Evolutionary conservation across 768 basidiomycete genomes (phyloP).

Genomic region (Tricholoma flavovirens): DNA sequence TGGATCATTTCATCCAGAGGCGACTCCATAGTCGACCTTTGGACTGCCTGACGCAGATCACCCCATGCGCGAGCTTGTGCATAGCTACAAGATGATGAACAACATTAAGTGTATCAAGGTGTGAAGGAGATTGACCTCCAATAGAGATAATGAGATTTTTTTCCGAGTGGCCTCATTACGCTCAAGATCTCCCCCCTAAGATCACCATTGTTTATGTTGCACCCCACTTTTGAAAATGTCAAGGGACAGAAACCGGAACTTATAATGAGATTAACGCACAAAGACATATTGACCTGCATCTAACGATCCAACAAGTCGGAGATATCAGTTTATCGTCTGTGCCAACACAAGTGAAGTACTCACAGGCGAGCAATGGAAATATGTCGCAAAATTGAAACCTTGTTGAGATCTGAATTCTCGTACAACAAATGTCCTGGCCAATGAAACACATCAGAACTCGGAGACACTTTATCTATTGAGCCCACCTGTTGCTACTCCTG

Average conservation of each 20-base stretch:
- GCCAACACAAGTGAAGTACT: conserved; percentile 15
- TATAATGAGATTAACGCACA: conserved; percentile 27
- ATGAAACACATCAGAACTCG: neutral
- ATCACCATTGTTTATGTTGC: conserved; percentile 21
- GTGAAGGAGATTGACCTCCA: neutral
- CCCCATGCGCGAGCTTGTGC: conserved; percentile 23
- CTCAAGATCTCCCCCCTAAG: conserved; percentile 4
- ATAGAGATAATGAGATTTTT: neutral
- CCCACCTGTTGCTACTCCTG: conserved; percentile 23
- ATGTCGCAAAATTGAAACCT: conserved; percentile 20
- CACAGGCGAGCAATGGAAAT: conserved; percentile 47
- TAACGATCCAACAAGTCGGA: conserved; percentile 15
- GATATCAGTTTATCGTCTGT: neutral
- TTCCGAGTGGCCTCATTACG: conserved; percentile 12
- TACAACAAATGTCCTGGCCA: conserved; percentile 24
- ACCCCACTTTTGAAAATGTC: conserved; percentile 21
- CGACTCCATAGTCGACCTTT: conserved; percentile 7
- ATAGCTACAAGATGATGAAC: conserved; percentile 10
- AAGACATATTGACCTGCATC: conserved; percentile 43
- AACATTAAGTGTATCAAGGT: neutral
- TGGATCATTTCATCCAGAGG: conserved; percentile 23
- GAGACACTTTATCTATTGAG: neutral
- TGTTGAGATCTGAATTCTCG: conserved; percentile 17
- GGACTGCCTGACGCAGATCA: conserved; percentile 18
- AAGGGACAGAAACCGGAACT: neutral